Conservation (phyloP, 2,329 filamentous ascomycete species). For the Atkinsonella texensis region DNA sequence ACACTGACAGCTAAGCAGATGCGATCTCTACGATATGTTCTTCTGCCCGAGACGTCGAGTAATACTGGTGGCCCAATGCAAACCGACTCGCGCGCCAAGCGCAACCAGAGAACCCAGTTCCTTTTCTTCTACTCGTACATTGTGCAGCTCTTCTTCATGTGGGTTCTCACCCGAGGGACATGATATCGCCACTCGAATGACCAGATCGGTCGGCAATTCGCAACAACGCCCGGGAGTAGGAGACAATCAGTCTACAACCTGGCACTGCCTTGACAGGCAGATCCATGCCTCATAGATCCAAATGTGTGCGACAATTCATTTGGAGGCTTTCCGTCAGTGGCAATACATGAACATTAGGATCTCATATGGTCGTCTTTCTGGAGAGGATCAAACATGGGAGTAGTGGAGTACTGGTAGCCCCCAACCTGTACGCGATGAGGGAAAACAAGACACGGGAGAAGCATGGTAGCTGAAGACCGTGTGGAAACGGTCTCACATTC, state of each 20-base stretch:
- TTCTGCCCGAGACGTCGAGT: conserved; percentile 69
- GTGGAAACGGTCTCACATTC: neutral
- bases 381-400: neutral
- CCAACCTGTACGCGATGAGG: neutral
- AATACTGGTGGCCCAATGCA: conserved; percentile 54
- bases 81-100: conserved; percentile 70
- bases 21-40: conserved; percentile 87
- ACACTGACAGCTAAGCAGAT: conserved; percentile 43
- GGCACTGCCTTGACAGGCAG: neutral
- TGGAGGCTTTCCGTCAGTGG: neutral
- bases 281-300: too few relatives aligned
- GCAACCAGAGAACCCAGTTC: conserved; percentile 81
- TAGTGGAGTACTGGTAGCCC: neutral
- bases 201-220: neutral
- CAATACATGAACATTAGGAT: neutral
- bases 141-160: conserved; percentile 92
- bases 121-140: conserved; percentile 90
- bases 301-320: too few relatives aligned
- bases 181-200: conserved; percentile 12
- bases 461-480: neutral
- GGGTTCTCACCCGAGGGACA: conserved; percentile 43
- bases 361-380: neutral
- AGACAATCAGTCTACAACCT: neutral
- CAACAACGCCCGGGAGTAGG: neutral
- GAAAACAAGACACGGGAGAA: neutral